These are phyloP conservation scores for Aureobasidium lini DNA, from an alignment of 2,329 filamentous ascomycete genomes.

Conservation along the genomic window DNA sequence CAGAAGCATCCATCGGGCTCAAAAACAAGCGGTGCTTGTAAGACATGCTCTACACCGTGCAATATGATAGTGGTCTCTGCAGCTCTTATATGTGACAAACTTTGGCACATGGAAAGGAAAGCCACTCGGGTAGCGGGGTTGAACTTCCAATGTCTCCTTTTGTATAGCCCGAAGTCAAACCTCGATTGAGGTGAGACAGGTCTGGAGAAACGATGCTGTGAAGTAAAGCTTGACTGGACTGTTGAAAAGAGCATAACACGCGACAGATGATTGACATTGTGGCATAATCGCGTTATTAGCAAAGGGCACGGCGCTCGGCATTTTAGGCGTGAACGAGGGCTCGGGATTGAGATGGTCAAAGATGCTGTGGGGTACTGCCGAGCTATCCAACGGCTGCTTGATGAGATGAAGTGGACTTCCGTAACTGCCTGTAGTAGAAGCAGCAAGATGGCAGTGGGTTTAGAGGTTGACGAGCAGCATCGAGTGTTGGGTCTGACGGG, in stretches of 20 bases:
- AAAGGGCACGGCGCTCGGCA: not conserved
- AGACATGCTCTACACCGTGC: too few species aligned
- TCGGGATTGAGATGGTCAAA: not conserved
- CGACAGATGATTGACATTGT: not conserved
- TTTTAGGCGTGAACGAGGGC: not conserved
- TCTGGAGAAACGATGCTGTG: too few species aligned
- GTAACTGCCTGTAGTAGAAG: not conserved
- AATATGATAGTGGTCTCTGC: too few species aligned
- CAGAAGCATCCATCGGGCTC: too few species aligned
- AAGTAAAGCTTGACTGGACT: too few species aligned
- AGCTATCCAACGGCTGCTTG: not conserved
- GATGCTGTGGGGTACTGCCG: constrained; percentile 6
- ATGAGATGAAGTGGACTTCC: not conserved
- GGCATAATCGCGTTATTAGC: not conserved
- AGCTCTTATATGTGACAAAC: too few species aligned
- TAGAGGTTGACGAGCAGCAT: not conserved
- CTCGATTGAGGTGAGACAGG: too few species aligned
- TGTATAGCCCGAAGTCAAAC: not conserved
- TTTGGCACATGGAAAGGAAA: not conserved
- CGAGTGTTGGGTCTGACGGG: too few species aligned
- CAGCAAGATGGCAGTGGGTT: not conserved
- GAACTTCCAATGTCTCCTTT: not conserved
- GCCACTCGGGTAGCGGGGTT: constrained; percentile 7
- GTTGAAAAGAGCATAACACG: too few species aligned
- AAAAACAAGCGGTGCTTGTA: too few species aligned